A percentile compares a stretch with the other conserved stretches of the same genome.
Conservation (phyloP, 106 monocot species). For the Amphibolis antarctica region DNA sequence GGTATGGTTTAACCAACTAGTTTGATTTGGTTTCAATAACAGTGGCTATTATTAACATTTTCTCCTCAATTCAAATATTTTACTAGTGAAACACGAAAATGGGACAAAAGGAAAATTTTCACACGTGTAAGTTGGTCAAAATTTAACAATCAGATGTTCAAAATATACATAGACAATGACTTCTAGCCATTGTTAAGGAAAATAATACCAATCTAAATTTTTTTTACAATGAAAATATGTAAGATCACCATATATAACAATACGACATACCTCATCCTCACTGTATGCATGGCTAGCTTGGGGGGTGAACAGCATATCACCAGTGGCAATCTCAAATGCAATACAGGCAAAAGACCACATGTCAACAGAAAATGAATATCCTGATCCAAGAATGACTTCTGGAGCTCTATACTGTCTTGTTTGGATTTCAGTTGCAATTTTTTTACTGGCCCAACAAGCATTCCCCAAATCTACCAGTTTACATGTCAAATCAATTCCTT, state of each 20-base stretch:
- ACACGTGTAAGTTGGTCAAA: too few relatives aligned
- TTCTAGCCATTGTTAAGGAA: too few relatives aligned
- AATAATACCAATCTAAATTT: not conserved
- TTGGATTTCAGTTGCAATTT: constrained; percentile 62
- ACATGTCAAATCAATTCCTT: constrained; percentile 70
- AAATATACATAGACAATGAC: too few relatives aligned
- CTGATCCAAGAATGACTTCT: constrained; percentile 80
- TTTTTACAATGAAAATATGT: not conserved
- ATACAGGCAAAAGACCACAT: constrained; percentile 95
- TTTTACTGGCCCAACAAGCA: constrained; percentile 70
- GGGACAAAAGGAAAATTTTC: too few relatives aligned
- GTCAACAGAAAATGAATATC: constrained; percentile 72
- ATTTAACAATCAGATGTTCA: too few relatives aligned
- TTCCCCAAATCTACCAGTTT: constrained; percentile 97
- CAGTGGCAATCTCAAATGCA: constrained; percentile 93
- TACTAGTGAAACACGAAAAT: too few relatives aligned
- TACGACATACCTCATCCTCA: constrained; percentile 74
- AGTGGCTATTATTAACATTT: too few relatives aligned
- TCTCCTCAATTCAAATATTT: too few relatives aligned
- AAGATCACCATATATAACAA: not conserved
- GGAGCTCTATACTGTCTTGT: constrained; percentile 89
- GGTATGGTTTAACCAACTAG: too few relatives aligned
- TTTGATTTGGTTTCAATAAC: too few relatives aligned
- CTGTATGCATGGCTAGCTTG: constrained; percentile 48
- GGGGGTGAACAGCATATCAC: constrained; percentile 75